Evolutionary conservation across 345 rosid genomes (phyloP).

Genomic region (Noccaea caerulescens): DNA sequence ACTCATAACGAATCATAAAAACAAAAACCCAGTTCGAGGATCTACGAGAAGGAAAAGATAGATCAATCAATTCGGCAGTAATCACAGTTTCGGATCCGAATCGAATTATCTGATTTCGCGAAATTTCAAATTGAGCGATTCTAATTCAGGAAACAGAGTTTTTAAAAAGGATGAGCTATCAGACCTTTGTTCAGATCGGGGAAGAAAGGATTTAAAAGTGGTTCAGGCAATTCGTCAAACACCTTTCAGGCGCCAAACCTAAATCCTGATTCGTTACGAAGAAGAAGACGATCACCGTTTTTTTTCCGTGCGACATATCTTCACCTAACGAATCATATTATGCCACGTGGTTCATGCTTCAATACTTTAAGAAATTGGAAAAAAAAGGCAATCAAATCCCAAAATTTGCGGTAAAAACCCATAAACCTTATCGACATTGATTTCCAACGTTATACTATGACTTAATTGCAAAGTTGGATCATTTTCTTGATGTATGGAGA

Average conservation of each 20-base stretch:
- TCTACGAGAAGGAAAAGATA: background rate
- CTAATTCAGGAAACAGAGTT: background rate
- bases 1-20: background rate
- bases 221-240: constrained; percentile 8
- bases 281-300: background rate
- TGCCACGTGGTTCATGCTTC: no score
- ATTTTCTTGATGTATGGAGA: no score
- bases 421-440: no score
- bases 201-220: background rate
- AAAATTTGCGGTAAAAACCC: no score
- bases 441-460: no score
- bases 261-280: constrained; percentile 1
- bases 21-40: background rate
- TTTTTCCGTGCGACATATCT: no score
- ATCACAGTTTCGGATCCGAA: constrained; percentile 4
- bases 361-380: no score
- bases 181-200: constrained; percentile 26
- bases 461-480: no score
- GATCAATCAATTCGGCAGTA: background rate
- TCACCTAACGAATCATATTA: no score
- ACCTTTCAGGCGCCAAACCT: constrained; percentile 21
- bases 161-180: background rate
- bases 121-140: background rate
- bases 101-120: background rate
- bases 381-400: no score